A percentile compares a stretch with the other conserved stretches of the same genome.
Evolutionary conservation across 2,329 filamentous ascomycete genomes (phyloP).

Genomic region (Mycocentrospora acerina): DNA sequence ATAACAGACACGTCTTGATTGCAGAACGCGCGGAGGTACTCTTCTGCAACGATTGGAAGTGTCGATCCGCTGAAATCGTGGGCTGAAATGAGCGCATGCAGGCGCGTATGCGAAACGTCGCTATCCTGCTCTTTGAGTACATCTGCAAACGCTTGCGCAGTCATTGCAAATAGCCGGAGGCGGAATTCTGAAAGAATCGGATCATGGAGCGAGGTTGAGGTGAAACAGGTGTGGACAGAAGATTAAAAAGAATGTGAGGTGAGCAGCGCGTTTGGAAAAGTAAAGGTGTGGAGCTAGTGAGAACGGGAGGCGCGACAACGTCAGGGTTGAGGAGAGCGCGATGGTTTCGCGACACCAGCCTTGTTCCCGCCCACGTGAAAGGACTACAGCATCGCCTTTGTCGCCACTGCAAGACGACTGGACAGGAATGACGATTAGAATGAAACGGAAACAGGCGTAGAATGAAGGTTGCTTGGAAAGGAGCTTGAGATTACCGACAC

Average conservation of each 20-base stretch:
- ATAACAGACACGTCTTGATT: slow-evolving; percentile 12
- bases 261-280: not conserved
- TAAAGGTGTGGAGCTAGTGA: slow-evolving; percentile 8
- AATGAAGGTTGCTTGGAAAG: too few species aligned
- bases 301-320: slow-evolving; percentile 14
- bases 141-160: slow-evolving; percentile 16
- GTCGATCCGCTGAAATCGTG: slow-evolving; percentile 7
- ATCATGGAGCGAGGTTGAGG: slow-evolving; percentile 7
- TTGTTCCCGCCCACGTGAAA: not conserved
- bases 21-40: slow-evolving; percentile 33
- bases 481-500: too few species aligned
- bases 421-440: not conserved
- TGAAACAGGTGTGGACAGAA: slow-evolving; percentile 1
- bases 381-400: too few species aligned
- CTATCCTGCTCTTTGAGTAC: slow-evolving; percentile 24
- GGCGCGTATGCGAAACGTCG: slow-evolving; percentile 15
- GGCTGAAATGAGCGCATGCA: slow-evolving; percentile 20
- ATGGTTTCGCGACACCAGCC: slow-evolving; percentile 7
- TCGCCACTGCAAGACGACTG: too few species aligned
- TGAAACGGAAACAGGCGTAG: too few species aligned
- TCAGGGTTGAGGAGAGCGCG: slow-evolving; percentile 17
- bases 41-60: slow-evolving; percentile 17
- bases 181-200: not conserved
- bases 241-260: slow-evolving; percentile 1
- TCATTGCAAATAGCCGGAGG: slow-evolving; percentile 12